These are phyloP conservation scores for Trichophaea hybrida DNA, from an alignment of 2,329 filamentous ascomycete genomes.

Conservation along the genomic window DNA sequence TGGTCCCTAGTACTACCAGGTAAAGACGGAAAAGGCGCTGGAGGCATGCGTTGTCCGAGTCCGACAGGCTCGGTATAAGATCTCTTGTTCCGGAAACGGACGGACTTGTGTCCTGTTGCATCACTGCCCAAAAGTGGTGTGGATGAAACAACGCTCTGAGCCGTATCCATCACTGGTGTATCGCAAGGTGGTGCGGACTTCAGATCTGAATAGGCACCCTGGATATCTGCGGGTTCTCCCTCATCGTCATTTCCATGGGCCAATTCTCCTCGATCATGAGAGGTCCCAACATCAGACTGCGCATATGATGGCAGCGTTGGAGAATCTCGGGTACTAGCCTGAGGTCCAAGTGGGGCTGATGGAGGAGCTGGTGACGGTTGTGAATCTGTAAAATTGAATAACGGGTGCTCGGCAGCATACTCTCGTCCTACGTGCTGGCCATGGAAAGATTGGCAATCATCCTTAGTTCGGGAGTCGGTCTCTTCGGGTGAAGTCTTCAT, in stretches of 20 bases:
- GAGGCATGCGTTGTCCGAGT: not conserved
- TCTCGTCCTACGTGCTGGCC: not conserved
- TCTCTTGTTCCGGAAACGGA: not conserved
- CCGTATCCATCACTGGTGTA: slow-evolving; percentile 17
- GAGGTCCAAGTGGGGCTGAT: slow-evolving; percentile 12
- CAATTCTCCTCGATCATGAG: slow-evolving; percentile 6
- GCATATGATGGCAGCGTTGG: slow-evolving; percentile 12
- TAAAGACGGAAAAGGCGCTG: not conserved
- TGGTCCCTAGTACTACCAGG: not conserved
- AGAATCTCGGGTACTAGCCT: slow-evolving; percentile 6
- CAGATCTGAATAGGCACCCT: slow-evolving; percentile 15
- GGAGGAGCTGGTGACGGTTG: slow-evolving; percentile 14
- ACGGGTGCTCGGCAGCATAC: not conserved
- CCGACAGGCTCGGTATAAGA: not conserved
- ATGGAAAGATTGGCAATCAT: not conserved
- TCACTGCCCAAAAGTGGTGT: slow-evolving; percentile 15
- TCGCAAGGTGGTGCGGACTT: slow-evolving; percentile 13
- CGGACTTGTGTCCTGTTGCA: not conserved
- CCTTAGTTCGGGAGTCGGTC: too few relatives aligned
- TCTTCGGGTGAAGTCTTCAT: not conserved
- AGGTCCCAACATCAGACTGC: slow-evolving; percentile 15
- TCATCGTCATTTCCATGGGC: slow-evolving; percentile 16
- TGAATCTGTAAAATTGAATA: not conserved
- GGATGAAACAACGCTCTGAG: slow-evolving; percentile 12
- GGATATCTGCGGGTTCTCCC: slow-evolving; percentile 10